phyloP scores from a whole-genome alignment of 371 early-diverging fungal species.

The Smittium mucronatum region DNA sequence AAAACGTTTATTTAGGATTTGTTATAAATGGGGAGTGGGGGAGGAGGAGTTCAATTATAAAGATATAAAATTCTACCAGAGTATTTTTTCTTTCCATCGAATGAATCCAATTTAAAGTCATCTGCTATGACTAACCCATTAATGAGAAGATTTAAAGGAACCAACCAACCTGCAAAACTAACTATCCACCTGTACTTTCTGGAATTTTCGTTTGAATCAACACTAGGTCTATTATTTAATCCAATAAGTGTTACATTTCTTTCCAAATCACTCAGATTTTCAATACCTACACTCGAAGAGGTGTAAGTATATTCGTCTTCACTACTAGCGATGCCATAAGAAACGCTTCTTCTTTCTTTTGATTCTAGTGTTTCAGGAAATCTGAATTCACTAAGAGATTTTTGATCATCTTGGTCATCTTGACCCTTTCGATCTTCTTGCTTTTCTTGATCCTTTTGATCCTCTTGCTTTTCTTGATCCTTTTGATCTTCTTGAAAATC shows the following conservation, averaged over 20 bases:
- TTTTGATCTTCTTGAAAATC: too few species aligned
- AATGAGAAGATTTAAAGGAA: constrained; percentile 7
- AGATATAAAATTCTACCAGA: not conserved
- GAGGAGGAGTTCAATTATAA: not conserved
- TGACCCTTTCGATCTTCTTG: too few species aligned
- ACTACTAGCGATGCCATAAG: too few species aligned
- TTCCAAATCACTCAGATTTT: not conserved
- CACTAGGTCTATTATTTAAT: not conserved
- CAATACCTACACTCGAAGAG: too few species aligned
- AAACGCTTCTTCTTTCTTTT: too few species aligned
- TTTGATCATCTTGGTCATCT: too few species aligned
- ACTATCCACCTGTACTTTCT: not conserved
- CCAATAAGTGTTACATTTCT: not conserved
- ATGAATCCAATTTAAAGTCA: not conserved
- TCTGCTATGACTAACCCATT: constrained; percentile 3
- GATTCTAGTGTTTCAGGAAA: too few species aligned
- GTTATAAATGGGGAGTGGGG: not conserved
- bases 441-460: too few species aligned
- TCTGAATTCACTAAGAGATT: too few species aligned
- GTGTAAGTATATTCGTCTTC: too few species aligned
- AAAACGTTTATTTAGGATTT: not conserved
- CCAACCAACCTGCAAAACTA: constrained; percentile 9
- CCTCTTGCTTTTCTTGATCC: too few species aligned
- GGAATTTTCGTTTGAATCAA: not conserved
- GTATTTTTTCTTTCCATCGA: not conserved